phyloP scores from a whole-genome alignment of 192 early-diverging fungal genomes.

The Pilobolus umbonatus region DNA sequence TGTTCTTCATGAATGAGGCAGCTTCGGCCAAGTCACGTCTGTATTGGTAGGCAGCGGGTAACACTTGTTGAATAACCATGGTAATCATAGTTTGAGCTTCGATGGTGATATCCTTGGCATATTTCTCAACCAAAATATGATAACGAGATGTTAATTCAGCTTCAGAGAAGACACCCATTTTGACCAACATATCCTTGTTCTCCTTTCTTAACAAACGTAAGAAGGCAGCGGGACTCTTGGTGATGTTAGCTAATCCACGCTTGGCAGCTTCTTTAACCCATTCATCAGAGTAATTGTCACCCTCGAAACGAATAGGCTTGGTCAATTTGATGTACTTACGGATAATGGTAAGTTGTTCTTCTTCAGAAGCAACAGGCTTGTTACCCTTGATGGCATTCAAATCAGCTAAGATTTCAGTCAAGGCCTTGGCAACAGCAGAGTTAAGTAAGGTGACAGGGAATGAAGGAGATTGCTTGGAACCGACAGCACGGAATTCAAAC shows the following conservation, averaged over 20 bases:
- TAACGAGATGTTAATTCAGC: constrained; percentile 87
- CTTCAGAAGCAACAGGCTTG: constrained; percentile 71
- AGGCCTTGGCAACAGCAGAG: constrained; percentile 81
- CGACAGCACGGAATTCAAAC: constrained; percentile 99
- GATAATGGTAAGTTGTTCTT: constrained; percentile 89
- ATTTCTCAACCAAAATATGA: constrained; percentile 96
- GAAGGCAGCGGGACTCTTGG: constrained; percentile 86
- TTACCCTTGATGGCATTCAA: constrained; percentile 79
- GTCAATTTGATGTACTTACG: constrained; percentile 74
- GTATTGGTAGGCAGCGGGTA: constrained; percentile 87
- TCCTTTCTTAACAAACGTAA: constrained; percentile 64
- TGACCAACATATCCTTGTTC: constrained; percentile 74
- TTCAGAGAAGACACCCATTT: constrained; percentile 79
- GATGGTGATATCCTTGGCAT: constrained; percentile 92
- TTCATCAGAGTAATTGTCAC: constrained; percentile 94
- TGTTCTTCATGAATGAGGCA: constrained; percentile 64
- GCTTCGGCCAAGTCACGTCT: constrained; percentile 83
- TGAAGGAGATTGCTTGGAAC: constrained; percentile 95
- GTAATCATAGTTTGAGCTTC: constrained; percentile 86
- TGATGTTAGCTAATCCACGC: constrained; percentile 97
- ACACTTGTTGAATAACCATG: constrained; percentile 78
- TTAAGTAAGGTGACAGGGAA: constrained; percentile 95
- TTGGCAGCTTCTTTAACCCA: constrained; percentile 91
- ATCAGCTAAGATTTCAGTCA: constrained; percentile 66
- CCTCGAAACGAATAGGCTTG: constrained; percentile 92